These are phyloP conservation scores for Scortechinia acanthostroma DNA, from an alignment of 2,329 filamentous ascomycete species.

Conservation along the genomic window DNA sequence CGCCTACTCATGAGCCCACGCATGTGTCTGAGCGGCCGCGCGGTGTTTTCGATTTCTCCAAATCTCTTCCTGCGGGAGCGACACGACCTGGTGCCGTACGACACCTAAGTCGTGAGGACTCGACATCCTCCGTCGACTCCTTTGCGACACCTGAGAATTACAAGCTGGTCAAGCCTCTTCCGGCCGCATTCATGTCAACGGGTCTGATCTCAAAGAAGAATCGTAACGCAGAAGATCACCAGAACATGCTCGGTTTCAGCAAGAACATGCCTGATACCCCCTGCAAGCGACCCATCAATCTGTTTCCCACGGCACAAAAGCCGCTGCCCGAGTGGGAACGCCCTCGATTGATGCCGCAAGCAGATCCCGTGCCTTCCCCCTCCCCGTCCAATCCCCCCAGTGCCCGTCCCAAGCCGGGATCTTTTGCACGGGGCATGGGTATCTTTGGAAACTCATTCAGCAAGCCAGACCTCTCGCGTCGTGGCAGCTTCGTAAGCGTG, in stretches of 20 bases:
- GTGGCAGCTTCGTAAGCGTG: conserved; percentile 29
- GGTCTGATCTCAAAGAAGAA: conserved; percentile 93
- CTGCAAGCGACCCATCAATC: conserved; percentile 75
- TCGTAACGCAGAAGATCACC: conserved; percentile 55
- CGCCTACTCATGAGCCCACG: conserved; percentile 50
- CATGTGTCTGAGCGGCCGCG: conserved; percentile 45
- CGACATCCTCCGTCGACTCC: conserved; percentile 33
- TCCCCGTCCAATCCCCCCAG: conserved; percentile 70
- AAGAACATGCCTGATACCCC: conserved; percentile 83
- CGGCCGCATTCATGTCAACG: conserved; percentile 86
- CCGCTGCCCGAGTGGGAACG: background rate
- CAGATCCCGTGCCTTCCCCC: conserved; percentile 31
- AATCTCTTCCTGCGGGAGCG: conserved; percentile 67
- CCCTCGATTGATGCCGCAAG: too few species aligned
- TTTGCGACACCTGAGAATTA: conserved; percentile 73
- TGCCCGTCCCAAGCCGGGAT: conserved; percentile 28
- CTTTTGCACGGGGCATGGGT: conserved; percentile 43
- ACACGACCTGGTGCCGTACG: conserved; percentile 36
- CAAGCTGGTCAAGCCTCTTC: conserved; percentile 69
- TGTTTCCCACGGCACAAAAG: conserved; percentile 45
- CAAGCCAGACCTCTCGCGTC: conserved; percentile 11
- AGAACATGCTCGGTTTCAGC: conserved; percentile 42
- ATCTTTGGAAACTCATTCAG: conserved; percentile 52
- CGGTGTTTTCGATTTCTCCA: conserved; percentile 52
- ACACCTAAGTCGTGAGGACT: conserved; percentile 35